A percentile compares a stretch with the other conserved stretches of the same genome.
phyloP scores from a whole-genome alignment of 1,284 basidiomycete genomes.

The Naganishia albida region DNA sequence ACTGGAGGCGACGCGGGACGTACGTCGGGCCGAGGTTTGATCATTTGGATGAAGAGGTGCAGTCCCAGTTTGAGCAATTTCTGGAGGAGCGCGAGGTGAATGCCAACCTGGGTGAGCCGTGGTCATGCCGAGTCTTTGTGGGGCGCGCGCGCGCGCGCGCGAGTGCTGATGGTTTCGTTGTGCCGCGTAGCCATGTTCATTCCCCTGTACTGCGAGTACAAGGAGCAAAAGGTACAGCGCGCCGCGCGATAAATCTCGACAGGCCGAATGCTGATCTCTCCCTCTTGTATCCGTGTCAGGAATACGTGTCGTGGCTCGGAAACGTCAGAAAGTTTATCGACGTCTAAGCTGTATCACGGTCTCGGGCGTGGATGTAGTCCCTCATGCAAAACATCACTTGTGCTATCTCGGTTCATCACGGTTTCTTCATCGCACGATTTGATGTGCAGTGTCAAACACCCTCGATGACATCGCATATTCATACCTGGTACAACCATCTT shows the following conservation, averaged over 20 bases:
- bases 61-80: constrained; percentile 81
- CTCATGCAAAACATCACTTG: too few relatives aligned
- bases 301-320: constrained; percentile 87
- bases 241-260: background rate
- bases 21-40: constrained; percentile 94
- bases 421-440: too few relatives aligned
- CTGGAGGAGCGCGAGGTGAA: constrained; percentile 84
- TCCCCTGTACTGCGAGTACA: constrained; percentile 78
- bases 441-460: too few relatives aligned
- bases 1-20: constrained; percentile 85
- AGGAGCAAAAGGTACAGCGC: constrained; percentile 79
- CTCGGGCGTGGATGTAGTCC: too few relatives aligned
- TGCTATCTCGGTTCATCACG: too few relatives aligned
- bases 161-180: background rate
- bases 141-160: too few relatives aligned
- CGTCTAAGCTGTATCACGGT: background rate
- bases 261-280: constrained; percentile 3
- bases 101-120: constrained; percentile 64
- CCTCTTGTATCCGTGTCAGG: constrained; percentile 65
- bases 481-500: background rate
- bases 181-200: constrained; percentile 65
- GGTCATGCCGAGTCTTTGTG: too few relatives aligned
- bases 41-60: constrained; percentile 80
- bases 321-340: constrained; percentile 84
- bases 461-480: background rate